Conservation (phyloP, 305 asterid genomes). For the Fraxinus velutina region DNA sequence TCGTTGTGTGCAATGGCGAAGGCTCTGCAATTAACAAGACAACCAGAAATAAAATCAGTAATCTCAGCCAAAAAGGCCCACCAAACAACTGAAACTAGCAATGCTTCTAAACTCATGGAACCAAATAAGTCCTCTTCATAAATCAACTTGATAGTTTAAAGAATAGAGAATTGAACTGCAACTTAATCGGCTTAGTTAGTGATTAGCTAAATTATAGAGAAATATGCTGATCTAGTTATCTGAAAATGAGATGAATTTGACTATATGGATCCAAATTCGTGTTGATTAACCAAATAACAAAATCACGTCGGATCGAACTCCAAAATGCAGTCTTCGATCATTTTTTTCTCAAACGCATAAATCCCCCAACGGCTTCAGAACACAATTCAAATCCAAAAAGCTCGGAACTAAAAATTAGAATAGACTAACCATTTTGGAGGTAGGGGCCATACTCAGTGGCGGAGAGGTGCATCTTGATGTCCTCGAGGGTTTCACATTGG, state of each 20-base stretch:
- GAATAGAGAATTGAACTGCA: background rate
- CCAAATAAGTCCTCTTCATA: background rate
- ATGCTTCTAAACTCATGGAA: background rate
- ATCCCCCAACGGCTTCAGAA: background rate
- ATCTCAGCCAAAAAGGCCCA: background rate
- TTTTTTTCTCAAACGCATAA: background rate
- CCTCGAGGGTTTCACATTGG: background rate
- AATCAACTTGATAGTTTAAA: background rate
- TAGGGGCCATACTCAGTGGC: background rate
- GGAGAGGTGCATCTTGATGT: background rate
- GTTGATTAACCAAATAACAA: background rate
- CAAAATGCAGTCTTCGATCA: background rate
- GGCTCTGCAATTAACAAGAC: background rate
- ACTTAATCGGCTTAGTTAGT: background rate
- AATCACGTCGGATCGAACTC: background rate
- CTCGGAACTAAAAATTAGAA: background rate
- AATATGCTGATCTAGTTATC: background rate
- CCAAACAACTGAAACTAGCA: background rate
- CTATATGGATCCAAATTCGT: background rate
- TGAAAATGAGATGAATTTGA: background rate
- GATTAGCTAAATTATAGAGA: background rate
- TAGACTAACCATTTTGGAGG: background rate
- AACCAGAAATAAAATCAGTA: background rate
- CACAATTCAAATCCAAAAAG: background rate
- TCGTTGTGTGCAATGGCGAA: background rate